Evolutionary conservation across 1,139 yeast species (phyloP).

Genomic region (Candida tunisiensis): DNA sequence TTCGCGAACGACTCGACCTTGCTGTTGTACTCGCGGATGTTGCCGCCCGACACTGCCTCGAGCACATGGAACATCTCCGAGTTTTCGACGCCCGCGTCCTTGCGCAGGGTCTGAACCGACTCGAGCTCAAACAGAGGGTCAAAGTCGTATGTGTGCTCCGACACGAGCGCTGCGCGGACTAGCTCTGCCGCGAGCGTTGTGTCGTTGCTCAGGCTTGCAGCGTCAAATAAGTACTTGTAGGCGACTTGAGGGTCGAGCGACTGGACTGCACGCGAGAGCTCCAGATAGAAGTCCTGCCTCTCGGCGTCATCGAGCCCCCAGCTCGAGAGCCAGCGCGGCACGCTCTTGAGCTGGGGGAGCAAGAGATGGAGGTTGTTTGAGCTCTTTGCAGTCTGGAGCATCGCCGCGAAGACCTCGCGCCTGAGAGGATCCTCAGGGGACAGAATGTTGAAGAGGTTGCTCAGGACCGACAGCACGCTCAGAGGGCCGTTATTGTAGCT

Average conservation of each 20-base stretch:
- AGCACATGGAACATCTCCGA: conserved; percentile 14
- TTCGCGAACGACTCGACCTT: conserved; percentile 9
- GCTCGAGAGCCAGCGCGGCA: conserved; percentile 21
- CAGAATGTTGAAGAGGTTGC: conserved; percentile 25
- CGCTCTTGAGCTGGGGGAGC: conserved; percentile 20
- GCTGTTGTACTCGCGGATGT: conserved; percentile 14
- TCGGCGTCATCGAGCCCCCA: conserved; percentile 19
- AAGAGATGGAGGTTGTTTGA: conserved; percentile 18
- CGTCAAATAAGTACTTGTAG: conserved; percentile 15
- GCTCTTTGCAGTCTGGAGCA: conserved; percentile 18
- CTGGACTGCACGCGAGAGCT: conserved; percentile 12
- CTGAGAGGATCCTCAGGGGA: conserved; percentile 16
- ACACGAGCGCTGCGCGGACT: conserved; percentile 12
- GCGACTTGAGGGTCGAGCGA: conserved; percentile 10
- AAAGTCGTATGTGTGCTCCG: conserved; percentile 16
- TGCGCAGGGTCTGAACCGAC: conserved; percentile 13
- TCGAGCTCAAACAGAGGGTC: conserved; percentile 17
- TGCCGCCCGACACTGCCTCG: conserved; percentile 17
- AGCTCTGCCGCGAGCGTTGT: conserved; percentile 11
- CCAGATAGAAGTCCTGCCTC: conserved; percentile 11
- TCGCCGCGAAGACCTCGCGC: conserved; percentile 16
- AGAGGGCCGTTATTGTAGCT: conserved; percentile 14
- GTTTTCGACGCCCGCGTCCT: conserved; percentile 6
- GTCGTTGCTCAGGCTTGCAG: conserved; percentile 10
- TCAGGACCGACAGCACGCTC: conserved; percentile 19